A percentile compares a stretch with the other conserved stretches of the same genome.
phyloP scores from a whole-genome alignment of 352 stramenopile species.

The Globisporangium cylindrosporum region DNA sequence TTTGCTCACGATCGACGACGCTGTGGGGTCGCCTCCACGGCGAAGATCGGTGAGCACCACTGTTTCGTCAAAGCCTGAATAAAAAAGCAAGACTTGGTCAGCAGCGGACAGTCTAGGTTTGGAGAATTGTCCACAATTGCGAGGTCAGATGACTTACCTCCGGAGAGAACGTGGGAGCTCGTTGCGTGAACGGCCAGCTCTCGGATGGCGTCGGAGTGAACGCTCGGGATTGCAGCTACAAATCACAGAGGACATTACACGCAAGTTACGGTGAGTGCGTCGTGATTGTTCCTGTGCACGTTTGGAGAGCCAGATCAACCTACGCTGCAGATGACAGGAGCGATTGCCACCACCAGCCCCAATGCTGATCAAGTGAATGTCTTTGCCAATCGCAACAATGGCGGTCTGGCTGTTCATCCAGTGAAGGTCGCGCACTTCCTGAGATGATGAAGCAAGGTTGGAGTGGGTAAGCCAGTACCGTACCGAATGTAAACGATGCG shows the following conservation, averaged over 20 bases:
- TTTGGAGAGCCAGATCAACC: not conserved
- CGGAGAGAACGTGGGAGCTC: conserved; percentile 37
- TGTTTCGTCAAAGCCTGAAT: conserved; percentile 73
- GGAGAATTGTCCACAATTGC: not conserved
- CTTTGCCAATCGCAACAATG: conserved; percentile 61
- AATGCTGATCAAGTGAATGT: conserved; percentile 64
- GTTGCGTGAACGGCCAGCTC: conserved; percentile 50
- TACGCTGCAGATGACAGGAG: conserved; percentile 38
- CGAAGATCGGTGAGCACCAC: conserved; percentile 70
- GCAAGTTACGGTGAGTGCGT: not conserved
- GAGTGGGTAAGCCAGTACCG: not conserved
- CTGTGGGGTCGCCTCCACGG: conserved; percentile 31
- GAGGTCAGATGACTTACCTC: conserved; percentile 20
- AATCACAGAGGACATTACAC: not conserved
- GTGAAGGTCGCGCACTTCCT: conserved; percentile 75
- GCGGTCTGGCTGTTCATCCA: conserved; percentile 51
- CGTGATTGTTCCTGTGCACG: not conserved
- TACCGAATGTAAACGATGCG: not conserved
- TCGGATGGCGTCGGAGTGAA: conserved; percentile 74
- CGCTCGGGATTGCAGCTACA: conserved; percentile 44
- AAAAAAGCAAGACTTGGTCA: not conserved
- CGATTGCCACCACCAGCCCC: conserved; percentile 17
- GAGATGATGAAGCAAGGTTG: not conserved
- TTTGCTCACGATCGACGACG: conserved; percentile 43
- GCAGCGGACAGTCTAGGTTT: not conserved